phyloP scores from a whole-genome alignment of 2,329 filamentous ascomycete species.

The Emmonsiellopsis sp. region DNA sequence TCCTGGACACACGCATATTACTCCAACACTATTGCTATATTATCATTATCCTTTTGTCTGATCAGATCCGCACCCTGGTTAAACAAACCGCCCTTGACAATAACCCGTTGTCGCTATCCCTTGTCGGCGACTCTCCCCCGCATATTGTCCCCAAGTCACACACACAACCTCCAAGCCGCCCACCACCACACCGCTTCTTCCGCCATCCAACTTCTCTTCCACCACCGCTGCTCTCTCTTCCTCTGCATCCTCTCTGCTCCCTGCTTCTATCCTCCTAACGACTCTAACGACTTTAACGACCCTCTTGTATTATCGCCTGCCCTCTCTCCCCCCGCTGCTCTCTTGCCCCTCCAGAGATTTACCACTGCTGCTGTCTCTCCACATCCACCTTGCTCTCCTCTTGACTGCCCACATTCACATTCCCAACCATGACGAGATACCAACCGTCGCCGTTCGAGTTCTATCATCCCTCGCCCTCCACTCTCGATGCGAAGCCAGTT shows the following conservation, averaged over 20 bases:
- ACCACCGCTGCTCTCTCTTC: slow-evolving; percentile 2
- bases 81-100: no score
- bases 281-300: slow-evolving; percentile 6
- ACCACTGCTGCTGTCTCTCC: neutral
- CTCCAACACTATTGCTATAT: no score
- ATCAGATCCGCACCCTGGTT: no score
- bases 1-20: no score
- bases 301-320: slow-evolving; percentile 8
- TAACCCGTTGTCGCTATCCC: no score
- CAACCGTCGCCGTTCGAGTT: slow-evolving; percentile 33
- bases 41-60: no score
- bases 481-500: slow-evolving; percentile 32
- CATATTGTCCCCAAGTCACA: no score
- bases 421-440: slow-evolving; percentile 33
- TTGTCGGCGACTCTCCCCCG: no score
- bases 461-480: slow-evolving; percentile 34
- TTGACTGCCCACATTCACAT: slow-evolving; percentile 14
- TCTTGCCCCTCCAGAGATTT: slow-evolving; percentile 5
- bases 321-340: slow-evolving; percentile 7
- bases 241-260: slow-evolving; percentile 7
- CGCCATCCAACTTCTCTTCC: slow-evolving; percentile 5
- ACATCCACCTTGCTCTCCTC: slow-evolving; percentile 2
- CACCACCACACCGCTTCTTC: slow-evolving; percentile 7
- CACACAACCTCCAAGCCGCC: slow-evolving; percentile 2
- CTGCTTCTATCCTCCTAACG: slow-evolving; percentile 6